Evolutionary conservation across 75 land plant species (phyloP).

Genomic region (Cryptomeria japonica): DNA sequence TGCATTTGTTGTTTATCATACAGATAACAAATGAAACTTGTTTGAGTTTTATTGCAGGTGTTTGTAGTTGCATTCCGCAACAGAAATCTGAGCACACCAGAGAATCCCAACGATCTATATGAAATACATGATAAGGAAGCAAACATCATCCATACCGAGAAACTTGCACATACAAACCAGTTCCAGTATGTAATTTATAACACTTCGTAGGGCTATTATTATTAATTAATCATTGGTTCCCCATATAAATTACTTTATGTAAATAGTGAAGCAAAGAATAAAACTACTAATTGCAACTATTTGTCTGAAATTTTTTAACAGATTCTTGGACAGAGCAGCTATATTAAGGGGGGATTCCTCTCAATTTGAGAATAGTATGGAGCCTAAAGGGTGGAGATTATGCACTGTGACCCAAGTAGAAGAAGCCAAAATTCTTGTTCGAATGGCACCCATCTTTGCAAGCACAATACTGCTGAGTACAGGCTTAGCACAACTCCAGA

Average conservation of each 20-base stretch:
- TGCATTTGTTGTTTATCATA: too few species aligned
- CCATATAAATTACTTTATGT: slow-evolving; percentile 24
- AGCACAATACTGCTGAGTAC: slow-evolving; percentile 11
- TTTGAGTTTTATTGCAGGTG: background rate
- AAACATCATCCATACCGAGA: background rate
- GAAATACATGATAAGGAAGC: background rate
- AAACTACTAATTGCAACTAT: background rate
- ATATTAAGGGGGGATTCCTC: background rate
- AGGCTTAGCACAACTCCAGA: slow-evolving; percentile 11
- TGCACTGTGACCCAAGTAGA: slow-evolving; percentile 34
- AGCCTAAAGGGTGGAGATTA: slow-evolving; percentile 22
- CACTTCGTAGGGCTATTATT: too few species aligned
- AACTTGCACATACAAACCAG: background rate
- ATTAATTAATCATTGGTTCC: too few species aligned
- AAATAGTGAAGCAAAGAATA: background rate
- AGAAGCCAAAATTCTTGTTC: slow-evolving; percentile 14
- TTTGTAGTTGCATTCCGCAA: background rate
- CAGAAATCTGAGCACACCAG: background rate
- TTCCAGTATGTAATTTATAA: background rate
- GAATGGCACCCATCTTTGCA: slow-evolving; percentile 1
- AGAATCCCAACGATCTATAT: background rate
- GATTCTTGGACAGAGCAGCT: background rate
- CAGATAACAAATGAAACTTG: too few species aligned
- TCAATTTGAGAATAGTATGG: background rate
- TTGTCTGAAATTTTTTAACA: background rate